A percentile compares a stretch with the other conserved stretches of the same genome.
Evolutionary conservation across 2,329 filamentous ascomycete species (phyloP).

Genomic region (Calonectria pseudoreteaudii): DNA sequence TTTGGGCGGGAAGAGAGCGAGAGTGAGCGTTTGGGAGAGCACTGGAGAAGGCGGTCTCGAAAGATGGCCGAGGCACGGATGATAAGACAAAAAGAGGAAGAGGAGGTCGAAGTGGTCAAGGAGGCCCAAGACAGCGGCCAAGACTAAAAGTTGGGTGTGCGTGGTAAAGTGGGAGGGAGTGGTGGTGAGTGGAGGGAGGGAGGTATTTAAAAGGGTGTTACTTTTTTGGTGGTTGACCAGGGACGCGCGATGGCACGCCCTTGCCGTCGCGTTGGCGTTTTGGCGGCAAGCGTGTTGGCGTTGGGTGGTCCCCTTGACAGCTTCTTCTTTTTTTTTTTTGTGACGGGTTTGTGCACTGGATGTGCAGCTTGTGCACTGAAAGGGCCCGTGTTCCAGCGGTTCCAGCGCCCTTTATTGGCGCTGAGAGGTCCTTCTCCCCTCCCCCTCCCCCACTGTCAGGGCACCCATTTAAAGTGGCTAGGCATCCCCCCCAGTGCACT

Average conservation of each 20-base stretch:
- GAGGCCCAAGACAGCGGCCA: slow-evolving; percentile 22
- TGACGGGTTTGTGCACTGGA: slow-evolving; percentile 6
- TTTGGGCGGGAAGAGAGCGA: neutral
- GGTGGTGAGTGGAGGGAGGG: slow-evolving; percentile 14
- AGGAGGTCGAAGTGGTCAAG: neutral
- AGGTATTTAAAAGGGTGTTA: slow-evolving; percentile 24
- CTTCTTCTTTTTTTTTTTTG: neutral
- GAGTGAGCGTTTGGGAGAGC: neutral
- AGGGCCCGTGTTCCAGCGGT: neutral
- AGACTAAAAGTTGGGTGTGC: slow-evolving; percentile 7
- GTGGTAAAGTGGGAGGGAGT: slow-evolving; percentile 1
- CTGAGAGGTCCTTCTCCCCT: neutral
- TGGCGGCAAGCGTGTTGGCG: slow-evolving; percentile 31
- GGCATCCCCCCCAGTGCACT: neutral
- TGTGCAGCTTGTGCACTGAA: slow-evolving; percentile 10
- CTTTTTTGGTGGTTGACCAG: slow-evolving; percentile 19
- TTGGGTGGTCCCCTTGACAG: neutral
- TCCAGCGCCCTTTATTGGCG: neutral
- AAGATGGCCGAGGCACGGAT: slow-evolving; percentile 4
- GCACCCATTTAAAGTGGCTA: slow-evolving; percentile 6
- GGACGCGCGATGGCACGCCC: slow-evolving; percentile 22
- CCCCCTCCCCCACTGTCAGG: neutral
- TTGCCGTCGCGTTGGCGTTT: slow-evolving; percentile 31
- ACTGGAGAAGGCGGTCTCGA: slow-evolving; percentile 10
- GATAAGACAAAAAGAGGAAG: neutral